Evolutionary conservation across 2,329 filamentous ascomycete genomes (phyloP), one percentile per base, ranked within the genome.

Genomic region (Blastomyces gilchristii): DNA sequence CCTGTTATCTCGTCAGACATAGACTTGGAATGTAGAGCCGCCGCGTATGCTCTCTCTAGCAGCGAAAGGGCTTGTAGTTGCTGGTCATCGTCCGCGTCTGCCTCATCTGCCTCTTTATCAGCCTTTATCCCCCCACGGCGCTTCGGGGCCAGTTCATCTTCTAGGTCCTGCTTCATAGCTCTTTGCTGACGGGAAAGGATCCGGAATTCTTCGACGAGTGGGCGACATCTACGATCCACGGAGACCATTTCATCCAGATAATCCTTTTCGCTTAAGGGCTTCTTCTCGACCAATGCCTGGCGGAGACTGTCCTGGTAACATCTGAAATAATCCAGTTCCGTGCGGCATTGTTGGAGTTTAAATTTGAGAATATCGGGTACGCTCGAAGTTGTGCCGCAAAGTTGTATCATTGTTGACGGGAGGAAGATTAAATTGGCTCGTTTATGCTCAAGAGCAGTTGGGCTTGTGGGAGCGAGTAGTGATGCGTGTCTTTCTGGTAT

Each of bases 401-500:
- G 39, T 22, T 45, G 25, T 12, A 34, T 41, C 34, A 41, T 47
- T 31, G 22, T 59, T n/a, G 57, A 45, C 16, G 41, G 57, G 43
- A n/a, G 14, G 22, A 59, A 25, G 57, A 59, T 25, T 45, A 47
- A 5, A 3, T 22, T 41, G 28, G 41, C 31, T 16, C 12, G 8
- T 45, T 49, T 49, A 28, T 47, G 39, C 43, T 28, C 18, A 25
- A 16, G 34, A 18, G 54, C 16, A 22, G 25, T 58, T 45, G 37
- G 57, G 57, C 41, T 47, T 45, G 57, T 59, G 28, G 39, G 57
- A 43, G 43, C 14, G 25, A 59, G 57, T 14, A 59, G 28, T 39
- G 57, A 47, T 14, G 57, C 57, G 43, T 59, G 49, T 31, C 57
- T 39, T 47, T 59, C 57, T 31, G 57, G 57, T 22, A 59, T 59